Evolutionary conservation across 2,329 filamentous ascomycete species (phyloP).

Genomic region (Stagonosporopsis rhizophila): DNA sequence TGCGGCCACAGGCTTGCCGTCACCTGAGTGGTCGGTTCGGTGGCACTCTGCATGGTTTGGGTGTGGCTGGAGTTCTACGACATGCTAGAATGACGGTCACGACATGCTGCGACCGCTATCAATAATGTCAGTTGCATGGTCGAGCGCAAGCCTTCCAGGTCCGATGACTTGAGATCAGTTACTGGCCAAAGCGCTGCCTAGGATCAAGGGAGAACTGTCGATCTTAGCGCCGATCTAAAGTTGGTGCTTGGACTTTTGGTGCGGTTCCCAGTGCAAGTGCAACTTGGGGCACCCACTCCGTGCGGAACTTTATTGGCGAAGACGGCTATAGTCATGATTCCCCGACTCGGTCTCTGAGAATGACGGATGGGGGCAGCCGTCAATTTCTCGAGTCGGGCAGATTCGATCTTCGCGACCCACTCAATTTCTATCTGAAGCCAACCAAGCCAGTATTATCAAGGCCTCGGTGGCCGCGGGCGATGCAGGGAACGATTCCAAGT

Average conservation of each 20-base stretch:
- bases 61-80: constrained; percentile 10
- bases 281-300: not conserved
- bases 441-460: not conserved
- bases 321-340: too few relatives aligned
- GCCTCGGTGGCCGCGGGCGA: not conserved
- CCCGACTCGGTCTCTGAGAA: too few relatives aligned
- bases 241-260: not conserved
- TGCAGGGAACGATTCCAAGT: too few relatives aligned
- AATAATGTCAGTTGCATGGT: not conserved
- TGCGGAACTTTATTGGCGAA: not conserved
- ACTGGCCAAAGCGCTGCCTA: not conserved
- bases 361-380: too few relatives aligned
- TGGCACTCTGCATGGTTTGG: not conserved
- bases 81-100: constrained; percentile 9
- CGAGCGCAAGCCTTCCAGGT: not conserved
- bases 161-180: not conserved
- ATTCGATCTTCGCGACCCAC: not conserved
- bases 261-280: not conserved
- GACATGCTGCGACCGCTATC: constrained; percentile 1
- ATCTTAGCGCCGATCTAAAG: constrained; percentile 7
- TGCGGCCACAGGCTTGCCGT: not conserved
- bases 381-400: too few relatives aligned
- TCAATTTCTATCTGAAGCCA: constrained; percentile 3
- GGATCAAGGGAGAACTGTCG: constrained; percentile 2
- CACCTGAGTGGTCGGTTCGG: not conserved